These are phyloP conservation scores for Psilocybe cyanescens DNA, from an alignment of 768 basidiomycete genomes.

Conservation along the genomic window DNA sequence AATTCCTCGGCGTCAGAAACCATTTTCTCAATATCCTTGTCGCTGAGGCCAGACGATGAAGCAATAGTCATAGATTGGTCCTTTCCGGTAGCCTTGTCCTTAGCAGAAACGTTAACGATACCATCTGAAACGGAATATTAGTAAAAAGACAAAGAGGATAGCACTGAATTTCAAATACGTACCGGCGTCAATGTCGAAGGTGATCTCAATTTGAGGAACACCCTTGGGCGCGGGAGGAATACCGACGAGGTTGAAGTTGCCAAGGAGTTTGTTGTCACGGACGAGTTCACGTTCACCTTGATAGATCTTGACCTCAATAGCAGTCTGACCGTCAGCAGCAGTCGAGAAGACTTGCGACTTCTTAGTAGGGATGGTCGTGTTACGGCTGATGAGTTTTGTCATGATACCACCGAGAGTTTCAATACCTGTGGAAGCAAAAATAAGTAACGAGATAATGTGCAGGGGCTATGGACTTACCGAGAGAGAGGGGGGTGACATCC, in stretches of 20 bases:
- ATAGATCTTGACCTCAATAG: conserved; percentile 99
- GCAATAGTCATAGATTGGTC: conserved; percentile 98
- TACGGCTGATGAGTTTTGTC: conserved; percentile 97
- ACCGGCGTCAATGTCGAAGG: conserved; percentile 97
- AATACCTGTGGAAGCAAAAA: conserved; percentile 50
- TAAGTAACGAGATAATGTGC: not conserved
- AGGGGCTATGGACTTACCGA: conserved; percentile 55
- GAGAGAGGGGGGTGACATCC: conserved; percentile 95
- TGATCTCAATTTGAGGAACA: conserved; percentile 86
- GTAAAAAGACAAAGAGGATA: not conserved
- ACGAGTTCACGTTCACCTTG: conserved; percentile 99
- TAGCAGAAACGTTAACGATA: conserved; percentile 96
- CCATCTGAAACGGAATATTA: conserved; percentile 56
- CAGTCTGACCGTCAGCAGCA: conserved; percentile 98
- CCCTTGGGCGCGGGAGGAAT: conserved; percentile 89
- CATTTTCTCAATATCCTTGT: conserved; percentile 98
- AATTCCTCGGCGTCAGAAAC: conserved; percentile 92
- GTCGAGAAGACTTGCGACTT: conserved; percentile 99
- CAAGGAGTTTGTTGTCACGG: conserved; percentile 97
- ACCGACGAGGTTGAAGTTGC: conserved; percentile 99
- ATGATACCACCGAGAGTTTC: conserved; percentile 99
- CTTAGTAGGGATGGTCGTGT: conserved; percentile 99
- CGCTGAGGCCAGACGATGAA: conserved; percentile 93
- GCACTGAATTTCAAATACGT: conserved; percentile 23
- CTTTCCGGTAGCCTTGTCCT: conserved; percentile 91